phyloP scores from a whole-genome alignment of 768 basidiomycete species.

The Pleurotus platypus region DNA sequence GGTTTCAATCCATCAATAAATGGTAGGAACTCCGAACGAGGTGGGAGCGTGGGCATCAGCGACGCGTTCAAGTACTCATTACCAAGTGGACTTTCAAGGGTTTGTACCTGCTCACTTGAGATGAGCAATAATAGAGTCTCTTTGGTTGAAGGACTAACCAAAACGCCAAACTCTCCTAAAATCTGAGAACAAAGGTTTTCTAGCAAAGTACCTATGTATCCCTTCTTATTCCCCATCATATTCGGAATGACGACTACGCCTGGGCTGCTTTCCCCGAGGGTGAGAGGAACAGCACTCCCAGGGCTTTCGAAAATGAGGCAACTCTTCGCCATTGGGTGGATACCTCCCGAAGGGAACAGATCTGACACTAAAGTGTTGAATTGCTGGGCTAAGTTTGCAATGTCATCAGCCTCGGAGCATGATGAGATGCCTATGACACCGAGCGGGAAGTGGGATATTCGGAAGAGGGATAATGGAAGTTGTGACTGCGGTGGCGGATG shows the following conservation, averaged over 20 bases:
- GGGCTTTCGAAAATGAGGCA: conserved; percentile 87
- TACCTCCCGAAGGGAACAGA: conserved; percentile 60
- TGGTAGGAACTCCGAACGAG: conserved; percentile 56
- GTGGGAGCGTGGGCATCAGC: conserved; percentile 60
- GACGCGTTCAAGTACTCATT: conserved; percentile 81
- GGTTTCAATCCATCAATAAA: conserved; percentile 46
- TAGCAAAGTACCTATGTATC: conserved; percentile 85
- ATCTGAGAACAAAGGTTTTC: conserved; percentile 88
- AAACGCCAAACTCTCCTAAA: conserved; percentile 76
- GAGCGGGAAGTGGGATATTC: conserved; percentile 78
- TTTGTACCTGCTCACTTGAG: conserved; percentile 52
- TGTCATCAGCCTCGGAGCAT: conserved; percentile 44
- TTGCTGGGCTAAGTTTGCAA: conserved; percentile 53
- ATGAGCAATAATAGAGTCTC: background rate
- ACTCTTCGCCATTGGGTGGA: conserved; percentile 76
- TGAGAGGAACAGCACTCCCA: conserved; percentile 50
- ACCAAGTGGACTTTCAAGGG: conserved; percentile 78
- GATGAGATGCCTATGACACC: conserved; percentile 87
- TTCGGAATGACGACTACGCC: conserved; percentile 79
- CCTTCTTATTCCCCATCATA: conserved; percentile 82
- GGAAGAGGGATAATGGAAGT: conserved; percentile 64
- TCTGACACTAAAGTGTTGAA: conserved; percentile 65
- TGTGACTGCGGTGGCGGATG: conserved; percentile 74
- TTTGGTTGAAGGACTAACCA: conserved; percentile 50
- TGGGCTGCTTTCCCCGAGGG: conserved; percentile 51